Evolutionary conservation across 2,329 filamentous ascomycete species (phyloP), one percentile per base, ranked within the genome.

Genomic region (Rutstroemia sydowiana): DNA sequence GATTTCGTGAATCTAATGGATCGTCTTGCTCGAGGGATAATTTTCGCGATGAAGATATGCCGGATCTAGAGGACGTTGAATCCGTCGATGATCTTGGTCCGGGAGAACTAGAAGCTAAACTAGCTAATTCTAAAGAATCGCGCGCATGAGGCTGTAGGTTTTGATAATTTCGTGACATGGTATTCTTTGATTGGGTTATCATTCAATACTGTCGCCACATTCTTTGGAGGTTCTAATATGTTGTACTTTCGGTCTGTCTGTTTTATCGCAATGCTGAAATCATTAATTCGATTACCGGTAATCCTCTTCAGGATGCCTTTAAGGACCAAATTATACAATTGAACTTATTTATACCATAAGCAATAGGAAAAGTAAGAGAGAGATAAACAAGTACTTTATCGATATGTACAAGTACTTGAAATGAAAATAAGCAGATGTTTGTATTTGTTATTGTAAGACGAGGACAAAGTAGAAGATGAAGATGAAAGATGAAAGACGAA

Each of bases 61-160:
- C 92, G n/a, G 87, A 88, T 36, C 83, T 80, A 2, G 82, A 86
- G 32, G 90, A 95, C 37, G 85, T 79, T 14, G 85, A 87, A n/a
- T 85, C 81, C 10, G 77, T 77, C 44, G 72, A 77, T 16, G 78
- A 80, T 57, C 77, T 78, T 45, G 79, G 79, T 45, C 73, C 75
- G 48, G 77, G 79, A 61, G 86, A 89, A 34, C 87, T 91, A 56
- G 89, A 95, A 55, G 92, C 93, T 58, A 98, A 82, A 48, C 91
- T 96, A 55, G 91, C 93, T 53, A 98, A 85, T 74, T 98, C 93
- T 65, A 98, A 82, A 43, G 92, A 97, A 76, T 98, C 93, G 72
- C 93, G 88, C 52, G 61, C 59, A 59, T 65, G 56, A 9, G 62
- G 59, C 48, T 64, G 60, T 14, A 64, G 57, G 39, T 53, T 59